Evolutionary conservation across 2,329 filamentous ascomycete species (phyloP), one percentile per base, ranked within the genome.

Genomic region (Neofusicoccum cordaticola): DNA sequence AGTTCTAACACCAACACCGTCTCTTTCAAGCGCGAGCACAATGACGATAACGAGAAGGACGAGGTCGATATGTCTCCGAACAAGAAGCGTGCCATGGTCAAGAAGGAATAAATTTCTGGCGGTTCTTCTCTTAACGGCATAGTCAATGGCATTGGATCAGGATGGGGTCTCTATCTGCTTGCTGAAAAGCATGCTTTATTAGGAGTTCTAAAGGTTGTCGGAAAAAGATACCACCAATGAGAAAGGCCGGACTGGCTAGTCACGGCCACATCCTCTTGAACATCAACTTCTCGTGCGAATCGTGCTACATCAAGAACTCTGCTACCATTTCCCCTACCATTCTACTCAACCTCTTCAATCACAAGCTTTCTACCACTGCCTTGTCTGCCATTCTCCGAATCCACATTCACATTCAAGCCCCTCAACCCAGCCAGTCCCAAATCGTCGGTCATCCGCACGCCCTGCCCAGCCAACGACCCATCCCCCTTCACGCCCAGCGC

Each of bases 321-420:
- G 2, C 35, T 35, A 31, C 50, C 4, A 34, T 44, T 19, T n/a
- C 48, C 39, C 8, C 5, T 11, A 31, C 48, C 37, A 64, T 62
- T 52, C 71, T 77, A 89, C 72, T 88, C 86, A 68, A 89, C 80
- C 75, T 89, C 87, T 70, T 89, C 86, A 66, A 89, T 68, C 15
- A 75, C 65, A 58, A 69, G 64, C 62, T 45, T 69, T 84, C 65
- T 79, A 78, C 15, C 81, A 81, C 66, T 77, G 72, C 45, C 65
- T 27, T 51, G 58, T 45, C 68, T 62, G 11, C 22, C 17, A 44
- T 9, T 37, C 13, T 42, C 27, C 9, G 15, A 3, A 35, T 19
- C 39, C 48, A 31, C 66, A 64, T 75, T 74, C 34, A 84, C 72
- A 37, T 71, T 74, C 66, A 85, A 70, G 0, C 84, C 84, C 50